Conservation (phyloP, 2,329 filamentous ascomycete species). For the Microdochium trichocladiopsis region DNA sequence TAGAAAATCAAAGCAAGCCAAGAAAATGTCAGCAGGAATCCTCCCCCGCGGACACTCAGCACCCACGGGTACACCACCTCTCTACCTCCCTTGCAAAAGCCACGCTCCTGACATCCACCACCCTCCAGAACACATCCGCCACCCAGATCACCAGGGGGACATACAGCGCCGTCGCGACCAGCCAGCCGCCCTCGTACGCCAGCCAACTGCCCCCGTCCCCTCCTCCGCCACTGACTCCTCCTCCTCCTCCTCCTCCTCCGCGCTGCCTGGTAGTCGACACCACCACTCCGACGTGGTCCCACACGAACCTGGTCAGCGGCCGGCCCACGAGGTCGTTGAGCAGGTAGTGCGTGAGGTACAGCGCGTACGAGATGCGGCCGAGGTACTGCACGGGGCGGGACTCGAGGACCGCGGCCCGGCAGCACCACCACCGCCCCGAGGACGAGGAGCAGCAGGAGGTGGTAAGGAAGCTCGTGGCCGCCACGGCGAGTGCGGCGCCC, state of each 20-base stretch:
- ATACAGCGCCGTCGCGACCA: background rate
- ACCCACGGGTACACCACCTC: slow-evolving; percentile 12
- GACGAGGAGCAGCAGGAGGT: too few relatives aligned
- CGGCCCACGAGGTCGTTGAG: slow-evolving; percentile 3
- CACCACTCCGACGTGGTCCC: background rate
- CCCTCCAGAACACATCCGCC: background rate
- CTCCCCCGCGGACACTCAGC: too few relatives aligned
- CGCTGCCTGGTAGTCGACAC: too few relatives aligned
- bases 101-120: background rate
- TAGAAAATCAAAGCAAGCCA: too few relatives aligned
- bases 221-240: too few relatives aligned
- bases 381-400: slow-evolving; percentile 12
- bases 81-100: slow-evolving; percentile 8
- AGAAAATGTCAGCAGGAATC: too few relatives aligned
- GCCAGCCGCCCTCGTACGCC: background rate
- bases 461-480: slow-evolving; percentile 1
- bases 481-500: background rate
- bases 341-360: slow-evolving; percentile 12
- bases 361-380: slow-evolving; percentile 12
- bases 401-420: slow-evolving; percentile 13
- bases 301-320: background rate
- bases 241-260: too few relatives aligned
- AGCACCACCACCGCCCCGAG: too few relatives aligned
- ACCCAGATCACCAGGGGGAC: background rate
- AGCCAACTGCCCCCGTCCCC: too few relatives aligned